Base-by-base conservation (phyloP, 495 filamentous ascomycete genomes). In the Daldinia childiae region DNA sequence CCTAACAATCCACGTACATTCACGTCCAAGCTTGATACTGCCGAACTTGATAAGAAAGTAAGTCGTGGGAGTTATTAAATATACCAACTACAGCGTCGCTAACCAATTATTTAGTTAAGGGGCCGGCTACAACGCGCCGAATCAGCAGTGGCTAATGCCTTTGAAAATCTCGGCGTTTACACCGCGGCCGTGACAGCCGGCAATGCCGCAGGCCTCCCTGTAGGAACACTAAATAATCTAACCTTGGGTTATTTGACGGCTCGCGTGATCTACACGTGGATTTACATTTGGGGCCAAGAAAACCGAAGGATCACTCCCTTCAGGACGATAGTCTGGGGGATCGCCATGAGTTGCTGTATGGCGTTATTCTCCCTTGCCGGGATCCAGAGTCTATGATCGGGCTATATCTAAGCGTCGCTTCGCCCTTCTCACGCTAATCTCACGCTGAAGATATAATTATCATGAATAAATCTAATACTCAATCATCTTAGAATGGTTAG, bases 111-210 rank as follows among this genome's bases (percentile, higher is more conserved):
- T 29, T 17, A 73, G 66, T 24, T 69, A 5, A 64, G 19, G 59
- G 60, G 39, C 15, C 79, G 78, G 41, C 83, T 88, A 72, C 48
- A 76, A 26, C 83, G 85, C 51, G 85, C 82, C 69, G 82, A 84
- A 55, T 74, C 81, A 5, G 84, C 84, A n/a, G 45, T 73, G 14
- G 57, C 74, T 27, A 88, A 88, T 63, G 82, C 77, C 57, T 81
- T 85, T 60, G 85, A 88, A 74, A 84, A 82, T 19, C 69, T 88
- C 19, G 80, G 78, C 32, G 64, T 86, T 27, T 87, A 79, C 73
- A 84, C 85, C 0, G 82, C 84, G 0, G 82, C 76, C 39, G 81
- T 88, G 21, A 82, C 83, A 8, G 86, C 85, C 0, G 86, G 80
- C 11, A 88, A 87, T 61, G 65, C 66, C 2, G 80, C 84, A 0